phyloP scores from a whole-genome alignment of 1,284 basidiomycete species.

The Puccinia triticina region DNA sequence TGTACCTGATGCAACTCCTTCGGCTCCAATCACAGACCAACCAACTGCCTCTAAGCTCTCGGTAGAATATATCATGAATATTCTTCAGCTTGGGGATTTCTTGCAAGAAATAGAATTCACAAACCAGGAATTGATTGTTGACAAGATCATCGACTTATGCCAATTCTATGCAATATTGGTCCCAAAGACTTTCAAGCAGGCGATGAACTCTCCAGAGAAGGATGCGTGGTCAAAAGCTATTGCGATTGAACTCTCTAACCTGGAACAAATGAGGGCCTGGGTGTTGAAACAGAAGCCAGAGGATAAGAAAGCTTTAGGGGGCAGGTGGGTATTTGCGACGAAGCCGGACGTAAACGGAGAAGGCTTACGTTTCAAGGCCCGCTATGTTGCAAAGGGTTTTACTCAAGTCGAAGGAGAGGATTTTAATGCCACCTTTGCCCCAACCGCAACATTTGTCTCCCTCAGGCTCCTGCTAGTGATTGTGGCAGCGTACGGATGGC shows the following conservation, averaged over 20 bases:
- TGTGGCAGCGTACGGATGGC: background rate
- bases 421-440: no score
- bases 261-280: slow-evolving; percentile 2
- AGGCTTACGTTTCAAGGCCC: background rate
- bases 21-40: background rate
- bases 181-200: no score
- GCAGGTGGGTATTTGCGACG: no score
- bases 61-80: background rate
- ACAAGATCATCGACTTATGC: no score
- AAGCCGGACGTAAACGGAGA: background rate
- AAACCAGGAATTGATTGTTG: background rate
- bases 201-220: no score
- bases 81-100: background rate
- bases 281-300: background rate
- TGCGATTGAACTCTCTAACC: no score
- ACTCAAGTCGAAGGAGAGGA: slow-evolving; percentile 17
- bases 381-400: slow-evolving; percentile 11
- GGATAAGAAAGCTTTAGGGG: background rate
- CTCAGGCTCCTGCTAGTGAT: background rate
- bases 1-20: background rate
- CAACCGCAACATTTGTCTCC: slow-evolving; percentile 2
- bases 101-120: background rate
- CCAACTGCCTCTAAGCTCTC: background rate
- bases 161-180: no score
- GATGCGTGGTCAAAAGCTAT: background rate